These are phyloP conservation scores for Luffa aegyptiaca DNA, from an alignment of 306 rosid genomes.

Conservation along the genomic window DNA sequence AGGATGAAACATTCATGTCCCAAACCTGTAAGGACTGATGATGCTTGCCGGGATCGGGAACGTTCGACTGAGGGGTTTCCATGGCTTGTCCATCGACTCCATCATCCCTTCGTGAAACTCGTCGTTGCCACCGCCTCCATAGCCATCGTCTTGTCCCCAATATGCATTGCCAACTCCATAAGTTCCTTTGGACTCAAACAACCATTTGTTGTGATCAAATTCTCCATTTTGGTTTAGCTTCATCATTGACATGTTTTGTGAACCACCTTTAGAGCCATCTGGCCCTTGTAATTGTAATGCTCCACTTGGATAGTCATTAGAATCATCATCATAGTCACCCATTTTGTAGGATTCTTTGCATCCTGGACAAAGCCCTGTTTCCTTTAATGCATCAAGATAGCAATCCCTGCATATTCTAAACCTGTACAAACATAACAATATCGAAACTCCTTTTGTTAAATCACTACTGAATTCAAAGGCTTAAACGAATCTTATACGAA, in stretches of 20 bases:
- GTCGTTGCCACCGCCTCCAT: conserved; percentile 29
- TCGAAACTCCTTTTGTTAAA: not conserved
- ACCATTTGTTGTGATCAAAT: conserved; percentile 83
- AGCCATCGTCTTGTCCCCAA: conserved; percentile 45
- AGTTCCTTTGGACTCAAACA: conserved; percentile 82
- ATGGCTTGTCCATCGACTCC: conserved; percentile 54
- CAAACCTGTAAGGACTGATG: conserved; percentile 80
- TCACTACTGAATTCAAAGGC: not conserved
- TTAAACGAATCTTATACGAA: too few relatives aligned
- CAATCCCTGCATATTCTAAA: conserved; percentile 90
- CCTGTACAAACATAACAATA: conserved; percentile 21
- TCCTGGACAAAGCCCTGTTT: conserved; percentile 62
- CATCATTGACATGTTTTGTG: conserved; percentile 69
- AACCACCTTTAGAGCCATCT: conserved; percentile 37
- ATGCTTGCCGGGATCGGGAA: conserved; percentile 41
- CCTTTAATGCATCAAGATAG: conserved; percentile 65
- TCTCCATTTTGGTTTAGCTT: conserved; percentile 74
- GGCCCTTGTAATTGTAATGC: conserved; percentile 52
- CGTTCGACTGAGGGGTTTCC: conserved; percentile 59
- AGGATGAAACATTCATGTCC: not conserved
- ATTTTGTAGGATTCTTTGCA: conserved; percentile 67
- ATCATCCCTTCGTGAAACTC: conserved; percentile 27
- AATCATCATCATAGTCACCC: conserved; percentile 46
- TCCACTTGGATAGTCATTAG: conserved; percentile 24
- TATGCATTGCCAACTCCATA: conserved; percentile 84